phyloP scores from a whole-genome alignment of 2,329 filamentous ascomycete species.

The Zasmidium angulare region DNA sequence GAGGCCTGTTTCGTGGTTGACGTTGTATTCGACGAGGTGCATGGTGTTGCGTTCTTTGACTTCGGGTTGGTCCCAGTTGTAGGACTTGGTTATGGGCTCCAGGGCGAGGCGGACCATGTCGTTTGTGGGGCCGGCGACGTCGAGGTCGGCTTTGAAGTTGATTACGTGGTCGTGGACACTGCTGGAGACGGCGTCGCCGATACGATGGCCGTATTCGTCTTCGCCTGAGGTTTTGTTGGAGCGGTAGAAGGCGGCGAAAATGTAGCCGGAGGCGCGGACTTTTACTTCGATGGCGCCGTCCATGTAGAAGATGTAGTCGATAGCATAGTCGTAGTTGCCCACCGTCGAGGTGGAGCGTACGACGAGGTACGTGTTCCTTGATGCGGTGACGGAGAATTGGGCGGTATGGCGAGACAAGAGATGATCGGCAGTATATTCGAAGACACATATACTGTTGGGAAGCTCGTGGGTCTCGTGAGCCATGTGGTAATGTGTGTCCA shows the following conservation, averaged over 20 bases:
- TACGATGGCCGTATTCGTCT: constrained; percentile 41
- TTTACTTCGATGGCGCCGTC: constrained; percentile 56
- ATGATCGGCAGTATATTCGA: constrained; percentile 53
- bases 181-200: constrained; percentile 39
- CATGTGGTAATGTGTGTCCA: constrained; percentile 47
- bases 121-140: constrained; percentile 39
- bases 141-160: constrained; percentile 44
- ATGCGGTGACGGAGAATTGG: constrained; percentile 42
- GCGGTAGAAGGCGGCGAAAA: constrained; percentile 51
- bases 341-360: constrained; percentile 52
- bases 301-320: constrained; percentile 53
- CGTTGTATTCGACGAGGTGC: constrained; percentile 29
- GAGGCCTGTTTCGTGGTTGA: constrained; percentile 29
- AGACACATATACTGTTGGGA: constrained; percentile 55
- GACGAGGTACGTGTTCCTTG: constrained; percentile 47
- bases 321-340: constrained; percentile 57
- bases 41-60: constrained; percentile 33
- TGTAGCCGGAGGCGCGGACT: constrained; percentile 56
- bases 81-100: constrained; percentile 31
- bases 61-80: constrained; percentile 32
- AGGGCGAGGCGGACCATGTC: constrained; percentile 36
- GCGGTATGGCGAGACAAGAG: constrained; percentile 53
- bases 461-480: constrained; percentile 45
- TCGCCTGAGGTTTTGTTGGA: constrained; percentile 40
- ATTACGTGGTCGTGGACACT: constrained; percentile 42